Evolutionary conservation across 371 early-diverging fungal species (phyloP).

Genomic region (Dichotomocladium elegans): DNA sequence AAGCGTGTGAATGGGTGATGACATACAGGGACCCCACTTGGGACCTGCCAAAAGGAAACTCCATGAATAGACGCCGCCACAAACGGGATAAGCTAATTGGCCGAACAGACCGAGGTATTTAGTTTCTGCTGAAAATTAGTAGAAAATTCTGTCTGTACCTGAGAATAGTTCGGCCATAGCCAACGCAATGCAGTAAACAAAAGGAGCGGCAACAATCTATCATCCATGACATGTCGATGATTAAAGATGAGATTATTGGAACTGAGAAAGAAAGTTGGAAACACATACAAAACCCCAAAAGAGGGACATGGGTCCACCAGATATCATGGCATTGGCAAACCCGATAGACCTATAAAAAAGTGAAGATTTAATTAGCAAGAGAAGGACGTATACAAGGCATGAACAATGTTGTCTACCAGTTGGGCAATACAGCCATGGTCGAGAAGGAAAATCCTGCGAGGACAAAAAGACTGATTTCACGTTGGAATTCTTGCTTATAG

Average conservation of each 20-base stretch:
- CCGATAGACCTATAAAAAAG: constrained; percentile 8
- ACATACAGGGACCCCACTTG: constrained; percentile 39
- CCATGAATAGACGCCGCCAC: constrained; percentile 33
- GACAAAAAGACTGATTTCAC: constrained; percentile 27
- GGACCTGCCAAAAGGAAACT: constrained; percentile 25
- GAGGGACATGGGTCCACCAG: constrained; percentile 12
- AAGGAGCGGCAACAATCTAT: constrained; percentile 30
- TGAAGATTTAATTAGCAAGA: background rate
- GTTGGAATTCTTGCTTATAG: constrained; percentile 23
- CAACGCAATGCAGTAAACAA: constrained; percentile 33
- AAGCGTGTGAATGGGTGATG: too few species aligned
- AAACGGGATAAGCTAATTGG: constrained; percentile 22
- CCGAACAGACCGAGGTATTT: background rate
- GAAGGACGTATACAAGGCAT: constrained; percentile 2
- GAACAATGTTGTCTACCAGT: constrained; percentile 12
- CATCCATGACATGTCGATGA: background rate
- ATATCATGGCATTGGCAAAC: constrained; percentile 14
- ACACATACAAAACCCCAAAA: constrained; percentile 17
- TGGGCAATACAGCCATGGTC: constrained; percentile 32
- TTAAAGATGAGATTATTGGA: background rate
- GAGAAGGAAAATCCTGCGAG: constrained; percentile 29
- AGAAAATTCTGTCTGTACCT: background rate
- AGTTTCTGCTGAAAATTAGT: background rate
- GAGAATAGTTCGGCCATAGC: constrained; percentile 40
- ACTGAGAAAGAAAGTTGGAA: too few species aligned